These are phyloP conservation scores for Neltuma alba DNA, from an alignment of 306 rosid species.

Conservation along the genomic window DNA sequence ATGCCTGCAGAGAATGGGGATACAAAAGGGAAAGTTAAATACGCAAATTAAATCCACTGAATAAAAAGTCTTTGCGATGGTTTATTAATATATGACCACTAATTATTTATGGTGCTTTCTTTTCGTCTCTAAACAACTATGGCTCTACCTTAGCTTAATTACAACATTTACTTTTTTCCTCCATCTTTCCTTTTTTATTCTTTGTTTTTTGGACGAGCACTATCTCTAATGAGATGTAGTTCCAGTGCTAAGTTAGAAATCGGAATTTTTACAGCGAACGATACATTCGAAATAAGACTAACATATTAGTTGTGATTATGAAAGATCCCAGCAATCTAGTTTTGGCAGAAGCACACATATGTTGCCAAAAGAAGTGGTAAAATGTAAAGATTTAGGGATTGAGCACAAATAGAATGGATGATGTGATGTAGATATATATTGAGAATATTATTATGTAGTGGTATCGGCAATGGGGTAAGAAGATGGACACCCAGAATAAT, in stretches of 20 bases:
- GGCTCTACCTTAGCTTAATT: background rate
- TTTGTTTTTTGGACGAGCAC: background rate
- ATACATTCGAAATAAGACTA: background rate
- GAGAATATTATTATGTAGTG: background rate
- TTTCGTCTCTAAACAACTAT: background rate
- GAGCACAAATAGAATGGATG: background rate
- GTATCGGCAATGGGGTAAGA: background rate
- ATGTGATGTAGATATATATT: background rate
- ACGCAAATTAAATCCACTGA: background rate
- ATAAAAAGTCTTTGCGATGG: background rate
- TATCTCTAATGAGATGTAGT: too few relatives aligned
- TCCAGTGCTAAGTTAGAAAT: background rate
- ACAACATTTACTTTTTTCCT: background rate
- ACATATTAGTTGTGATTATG: background rate
- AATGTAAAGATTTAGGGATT: background rate
- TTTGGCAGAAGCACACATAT: background rate
- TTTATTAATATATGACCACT: background rate
- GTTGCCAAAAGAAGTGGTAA: background rate
- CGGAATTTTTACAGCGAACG: background rate
- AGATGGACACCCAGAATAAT: background rate
- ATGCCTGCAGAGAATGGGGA: background rate
- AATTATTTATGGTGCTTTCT: background rate
- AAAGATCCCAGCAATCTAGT: background rate
- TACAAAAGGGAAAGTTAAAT: background rate
- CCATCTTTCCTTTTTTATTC: background rate